Evolutionary conservation across 179 eudicot genomes (phyloP).

Genomic region (Monotropa hypopitys): DNA sequence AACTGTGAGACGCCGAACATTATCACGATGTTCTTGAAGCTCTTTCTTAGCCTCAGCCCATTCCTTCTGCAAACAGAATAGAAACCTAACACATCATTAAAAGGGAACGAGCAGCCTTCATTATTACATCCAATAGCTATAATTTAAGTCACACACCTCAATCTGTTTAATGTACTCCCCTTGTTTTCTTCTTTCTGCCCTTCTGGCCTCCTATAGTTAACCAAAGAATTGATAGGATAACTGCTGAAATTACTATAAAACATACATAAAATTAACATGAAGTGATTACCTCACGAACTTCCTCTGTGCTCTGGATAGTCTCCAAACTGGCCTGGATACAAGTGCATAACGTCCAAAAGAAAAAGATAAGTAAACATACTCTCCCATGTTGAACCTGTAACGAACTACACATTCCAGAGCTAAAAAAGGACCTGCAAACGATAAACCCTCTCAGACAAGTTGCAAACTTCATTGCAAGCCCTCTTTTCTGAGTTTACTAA

Average conservation of each 20-base stretch:
- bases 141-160: constrained; percentile 31
- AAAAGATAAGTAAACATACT: not conserved
- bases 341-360: not conserved
- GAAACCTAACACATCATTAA: not conserved
- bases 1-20: constrained; percentile 42
- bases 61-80: constrained; percentile 38
- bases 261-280: not conserved
- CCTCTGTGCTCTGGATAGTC: constrained; percentile 68
- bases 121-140: not conserved
- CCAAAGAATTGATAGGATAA: not conserved
- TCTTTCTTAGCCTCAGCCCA: constrained; percentile 94
- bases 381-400: not conserved
- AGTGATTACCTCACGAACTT: constrained; percentile 53
- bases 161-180: constrained; percentile 60
- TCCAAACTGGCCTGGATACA: constrained; percentile 60
- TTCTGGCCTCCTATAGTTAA: constrained; percentile 49
- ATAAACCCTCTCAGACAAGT: constrained; percentile 66
- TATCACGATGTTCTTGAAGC: constrained; percentile 66
- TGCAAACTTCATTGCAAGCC: constrained; percentile 80
- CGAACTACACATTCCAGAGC: not conserved
- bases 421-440: constrained; percentile 51
- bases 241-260: not conserved
- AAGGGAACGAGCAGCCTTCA: not conserved
- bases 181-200: constrained; percentile 63
- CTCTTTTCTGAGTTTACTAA: constrained; percentile 70